Evolutionary conservation across 768 basidiomycete species (phyloP), one percentile per base, ranked within the genome.

Genomic region (Pulveroboletus sp.): DNA sequence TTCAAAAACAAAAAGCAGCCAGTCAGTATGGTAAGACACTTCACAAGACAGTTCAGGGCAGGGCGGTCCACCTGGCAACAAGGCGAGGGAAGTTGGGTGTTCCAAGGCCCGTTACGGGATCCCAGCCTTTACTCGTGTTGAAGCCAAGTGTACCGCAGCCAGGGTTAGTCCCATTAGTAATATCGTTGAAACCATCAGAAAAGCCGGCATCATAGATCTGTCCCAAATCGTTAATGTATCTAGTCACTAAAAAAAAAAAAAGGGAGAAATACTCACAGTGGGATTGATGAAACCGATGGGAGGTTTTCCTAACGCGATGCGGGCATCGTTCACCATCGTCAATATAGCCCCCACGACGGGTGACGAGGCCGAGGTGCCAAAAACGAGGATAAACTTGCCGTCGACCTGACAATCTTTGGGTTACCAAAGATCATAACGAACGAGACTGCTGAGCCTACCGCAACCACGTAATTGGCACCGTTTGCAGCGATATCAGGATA

Each of bases 271-370:
- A 50, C 71, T 1, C 43, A 76, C 75, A n/a, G 61, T 49, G 35
- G 76, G 81, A 56, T 83, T 84, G 50, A 83, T 63, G 66, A 83
- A 84, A 3, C 82, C 85, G 18, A 86, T 68, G 1, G 81, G 61
- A 2, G 68, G 40, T 57, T 78, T 75, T 33, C 73, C 71, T 9
- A 52, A 43, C 1, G 76, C 67, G 24, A 86, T 63, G 21, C 78
- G 79, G 40, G 73, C 77, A 59, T 86, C 83, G 48, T 85, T 85
- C 36, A 85, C 63, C 51, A 84, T 72, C 8, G 84, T 57, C 50
- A 86, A 71, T 18, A 86, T 69, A 17, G 73, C 76, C 12, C 80
- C 85, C n/a, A 83, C 73, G 52, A 83, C 82, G 1, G 85, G 85
- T 14, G 79, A 61, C 46, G 76, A 69, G n/a, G 82, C 81, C 37